Evolutionary conservation across 805 yeast species (phyloP), one percentile per base, ranked within the genome.

Genomic region (Candida pini): DNA sequence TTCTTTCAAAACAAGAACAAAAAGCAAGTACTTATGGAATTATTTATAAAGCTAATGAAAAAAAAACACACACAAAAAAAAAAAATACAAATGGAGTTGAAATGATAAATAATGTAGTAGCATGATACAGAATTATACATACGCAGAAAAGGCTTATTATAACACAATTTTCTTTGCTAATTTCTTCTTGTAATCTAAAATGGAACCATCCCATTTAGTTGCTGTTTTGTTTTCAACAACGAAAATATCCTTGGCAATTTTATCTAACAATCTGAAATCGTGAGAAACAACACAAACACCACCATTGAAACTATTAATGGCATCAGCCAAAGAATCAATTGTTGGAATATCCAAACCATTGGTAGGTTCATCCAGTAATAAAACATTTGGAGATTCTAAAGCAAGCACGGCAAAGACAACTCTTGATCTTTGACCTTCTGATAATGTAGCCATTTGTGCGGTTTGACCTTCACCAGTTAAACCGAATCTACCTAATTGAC

Each of bases 341-440:
- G 98, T 89, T 56, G 97, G 88, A 54, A 92, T 90, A 73, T 92
- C 98, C 66, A 92, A 73, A 75, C 97, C 97, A 76, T 92, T 92
- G 49, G 98, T 92, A 77, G 98, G 98, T 81, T 92, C 98, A 73
- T 92, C 98, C 68, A 92, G 73, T 60, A 92, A 70, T 54, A 92
- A 71, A 63, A 92, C 86, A 68, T 92, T 92, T 56, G 98, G 98
- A 44, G 84, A 69, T 68, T 92, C 97, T 49, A 92, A 73, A 33
- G 98, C 98, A 56, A 92, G 76, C 49, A 92, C 71, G 9, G 97
- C 97, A 58, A 92, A 92, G 38, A 92, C 98, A 49, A 92, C 98
- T 69, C 98, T 82, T 47, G 97, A 90, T 71, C 97, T 84, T 75
- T 92, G 98, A 64, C 98, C 98, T 73, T 92, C 98, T 14, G 97